Percentiles rank a stretch among this genome's conserved stretches.
These are phyloP conservation scores for Rosa chinensis DNA, from an alignment of 306 rosid species.

Conservation along the genomic window DNA sequence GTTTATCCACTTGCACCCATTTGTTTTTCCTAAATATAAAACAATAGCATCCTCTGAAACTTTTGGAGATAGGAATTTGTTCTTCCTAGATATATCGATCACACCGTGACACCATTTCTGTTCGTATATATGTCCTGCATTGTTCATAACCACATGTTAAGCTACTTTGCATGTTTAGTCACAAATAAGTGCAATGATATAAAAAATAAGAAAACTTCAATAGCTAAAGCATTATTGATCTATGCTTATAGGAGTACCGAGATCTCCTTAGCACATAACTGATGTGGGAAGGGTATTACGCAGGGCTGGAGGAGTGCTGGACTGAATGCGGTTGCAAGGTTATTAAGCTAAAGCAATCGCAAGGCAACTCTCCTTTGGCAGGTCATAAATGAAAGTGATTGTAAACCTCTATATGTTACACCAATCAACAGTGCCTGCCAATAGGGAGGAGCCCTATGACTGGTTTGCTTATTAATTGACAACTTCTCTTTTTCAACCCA, in stretches of 20 bases:
- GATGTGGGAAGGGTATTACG: background rate
- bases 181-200: background rate
- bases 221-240: background rate
- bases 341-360: conserved; percentile 45
- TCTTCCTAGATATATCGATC: background rate
- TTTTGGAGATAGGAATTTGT: background rate
- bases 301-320: background rate
- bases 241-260: too few relatives aligned
- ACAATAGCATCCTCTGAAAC: too few relatives aligned
- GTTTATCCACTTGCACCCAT: too few relatives aligned
- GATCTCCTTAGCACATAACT: background rate
- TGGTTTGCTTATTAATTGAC: conserved; percentile 41
- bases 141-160: background rate
- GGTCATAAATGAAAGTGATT: background rate
- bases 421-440: conserved; percentile 43
- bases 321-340: background rate
- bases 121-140: background rate
- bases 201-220: background rate
- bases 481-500: background rate
- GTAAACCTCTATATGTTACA: background rate
- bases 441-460: conserved; percentile 58
- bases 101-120: background rate
- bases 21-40: too few relatives aligned
- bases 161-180: background rate
- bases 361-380: conserved; percentile 73